Evolutionary conservation across 805 yeast genomes (phyloP), one percentile per base, ranked within the genome.

Genomic region (Hanseniaspora guilliermondii): DNA sequence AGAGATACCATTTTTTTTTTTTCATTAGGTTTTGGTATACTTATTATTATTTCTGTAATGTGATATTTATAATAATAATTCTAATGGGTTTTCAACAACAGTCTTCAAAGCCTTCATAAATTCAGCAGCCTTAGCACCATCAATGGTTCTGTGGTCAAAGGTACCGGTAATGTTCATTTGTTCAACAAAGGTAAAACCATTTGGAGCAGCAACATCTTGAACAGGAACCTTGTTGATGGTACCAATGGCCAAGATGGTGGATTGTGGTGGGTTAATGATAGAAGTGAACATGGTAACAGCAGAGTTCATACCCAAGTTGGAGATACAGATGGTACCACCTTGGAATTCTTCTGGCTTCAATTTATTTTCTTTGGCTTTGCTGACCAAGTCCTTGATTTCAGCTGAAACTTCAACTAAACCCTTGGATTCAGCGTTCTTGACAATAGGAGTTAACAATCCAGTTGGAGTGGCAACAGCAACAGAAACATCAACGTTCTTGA

Each of bases 381-480:
- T 85, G 62, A 96, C 97, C 62, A 93, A 78, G 62, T 85, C 96
- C 77, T 93, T 93, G 65, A 87, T 79, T 68, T 83, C 87, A 58
- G 70, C 68, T 42, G 97, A 91, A 66, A 93, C 93, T 36, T 80
- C 65, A 55, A 82, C 78, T 58, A 93, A 78, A 42, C 98, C 98
- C 77, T 84, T 87, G 56, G 83, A 62, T 66, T 93, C 85, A 45
- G 95, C 97, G 66, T 83, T 76, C 71, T 80, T 82, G 61, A 93
- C 89, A 64, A 93, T 91, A 61, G 99, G 99, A 52, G 99, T 93
- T 69, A 93, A 83, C 62, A 93, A 78, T 50, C 99, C 99, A 50
- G 95, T 80, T 69, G 97, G 97, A 19, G 98, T 93, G 58, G 98
- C 93, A 59, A 93, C 99, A 40, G 99, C 99, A 58, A 91, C 97